A percentile compares a stretch with the other conserved stretches of the same genome.
These are phyloP conservation scores for Pseudocercospora vitis DNA, from an alignment of 2,329 filamentous ascomycete genomes.

Conservation along the genomic window DNA sequence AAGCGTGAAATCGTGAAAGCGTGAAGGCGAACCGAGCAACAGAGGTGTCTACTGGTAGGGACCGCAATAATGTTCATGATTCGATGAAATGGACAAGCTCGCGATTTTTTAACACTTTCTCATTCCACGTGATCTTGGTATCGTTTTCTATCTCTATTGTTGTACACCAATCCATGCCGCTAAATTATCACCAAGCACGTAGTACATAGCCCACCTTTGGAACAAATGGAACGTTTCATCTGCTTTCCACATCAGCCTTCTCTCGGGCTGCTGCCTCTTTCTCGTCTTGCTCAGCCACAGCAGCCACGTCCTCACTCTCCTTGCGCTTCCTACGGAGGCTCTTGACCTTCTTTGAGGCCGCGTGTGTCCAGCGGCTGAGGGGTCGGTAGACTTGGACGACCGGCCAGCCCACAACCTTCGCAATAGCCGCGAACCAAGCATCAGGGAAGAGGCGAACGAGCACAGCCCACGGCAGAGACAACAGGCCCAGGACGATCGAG, in stretches of 20 bases:
- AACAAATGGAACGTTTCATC: neutral
- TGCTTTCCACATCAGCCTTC: constrained; percentile 18
- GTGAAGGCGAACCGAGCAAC: no score
- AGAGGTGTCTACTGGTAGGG: no score
- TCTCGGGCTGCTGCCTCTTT: constrained; percentile 16
- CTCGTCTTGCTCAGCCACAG: constrained; percentile 21
- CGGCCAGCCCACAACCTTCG: constrained; percentile 43
- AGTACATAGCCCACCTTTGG: no score
- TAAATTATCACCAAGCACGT: constrained; percentile 4
- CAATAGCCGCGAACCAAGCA: constrained; percentile 52
- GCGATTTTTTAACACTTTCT: no score
- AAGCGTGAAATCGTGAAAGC: constrained; percentile 2
- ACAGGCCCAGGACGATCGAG: constrained; percentile 74
- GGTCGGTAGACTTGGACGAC: constrained; percentile 25
- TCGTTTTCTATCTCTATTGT: constrained; percentile 13
- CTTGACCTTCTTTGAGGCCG: constrained; percentile 18
- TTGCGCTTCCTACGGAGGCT: constrained; percentile 21
- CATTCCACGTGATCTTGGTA: neutral
- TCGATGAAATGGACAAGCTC: no score
- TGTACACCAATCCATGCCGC: constrained; percentile 11
- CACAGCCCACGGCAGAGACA: constrained; percentile 81
- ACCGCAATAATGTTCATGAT: no score
- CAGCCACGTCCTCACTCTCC: constrained; percentile 21
- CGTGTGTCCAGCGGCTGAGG: constrained; percentile 24
- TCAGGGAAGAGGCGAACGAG: constrained; percentile 83